Evolutionary conservation across 805 yeast species (phyloP).

Genomic region (Hemisphaericaspora nanyangensis): DNA sequence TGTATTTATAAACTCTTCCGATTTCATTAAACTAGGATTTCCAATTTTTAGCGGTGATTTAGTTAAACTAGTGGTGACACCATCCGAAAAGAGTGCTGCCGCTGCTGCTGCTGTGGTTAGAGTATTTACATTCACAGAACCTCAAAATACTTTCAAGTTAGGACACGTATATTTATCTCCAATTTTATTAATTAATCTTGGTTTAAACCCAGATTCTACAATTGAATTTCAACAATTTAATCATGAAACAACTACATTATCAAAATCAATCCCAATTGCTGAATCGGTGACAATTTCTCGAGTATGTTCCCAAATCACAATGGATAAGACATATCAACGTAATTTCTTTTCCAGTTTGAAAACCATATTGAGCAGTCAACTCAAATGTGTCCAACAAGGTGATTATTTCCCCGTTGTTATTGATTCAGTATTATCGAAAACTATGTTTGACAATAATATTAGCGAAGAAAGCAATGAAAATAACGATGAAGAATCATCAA

Average conservation of each 20-base stretch:
- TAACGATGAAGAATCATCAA: conserved; percentile 6
- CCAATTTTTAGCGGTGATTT: conserved; percentile 71
- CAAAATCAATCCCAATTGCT: conserved; percentile 46
- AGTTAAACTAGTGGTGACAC: conserved; percentile 27
- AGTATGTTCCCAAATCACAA: conserved; percentile 63
- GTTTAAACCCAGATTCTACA: conserved; percentile 20
- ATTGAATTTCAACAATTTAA: conserved; percentile 19
- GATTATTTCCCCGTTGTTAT: conserved; percentile 77
- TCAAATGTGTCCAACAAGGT: conserved; percentile 57
- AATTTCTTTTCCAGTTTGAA: conserved; percentile 60
- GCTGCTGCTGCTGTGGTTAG: conserved; percentile 27
- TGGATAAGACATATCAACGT: conserved; percentile 60
- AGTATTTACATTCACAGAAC: conserved; percentile 61
- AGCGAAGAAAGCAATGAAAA: conserved; percentile 17
- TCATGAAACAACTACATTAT: conserved; percentile 13
- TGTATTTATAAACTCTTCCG: conserved; percentile 42
- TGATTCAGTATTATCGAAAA: conserved; percentile 62
- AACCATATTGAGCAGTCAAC: conserved; percentile 52
- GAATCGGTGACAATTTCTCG: conserved; percentile 62
- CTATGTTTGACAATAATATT: conserved; percentile 39
- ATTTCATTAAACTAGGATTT: conserved; percentile 46
- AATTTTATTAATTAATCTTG: conserved; percentile 48
- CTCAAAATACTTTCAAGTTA: conserved; percentile 39
- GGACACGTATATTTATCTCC: conserved; percentile 60
- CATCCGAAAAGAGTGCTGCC: conserved; percentile 7